A percentile compares a stretch with the other conserved stretches of the same genome.
Evolutionary conservation across 176 grass and related monocot genomes (phyloP).

Genomic region (Typha latifolia): DNA sequence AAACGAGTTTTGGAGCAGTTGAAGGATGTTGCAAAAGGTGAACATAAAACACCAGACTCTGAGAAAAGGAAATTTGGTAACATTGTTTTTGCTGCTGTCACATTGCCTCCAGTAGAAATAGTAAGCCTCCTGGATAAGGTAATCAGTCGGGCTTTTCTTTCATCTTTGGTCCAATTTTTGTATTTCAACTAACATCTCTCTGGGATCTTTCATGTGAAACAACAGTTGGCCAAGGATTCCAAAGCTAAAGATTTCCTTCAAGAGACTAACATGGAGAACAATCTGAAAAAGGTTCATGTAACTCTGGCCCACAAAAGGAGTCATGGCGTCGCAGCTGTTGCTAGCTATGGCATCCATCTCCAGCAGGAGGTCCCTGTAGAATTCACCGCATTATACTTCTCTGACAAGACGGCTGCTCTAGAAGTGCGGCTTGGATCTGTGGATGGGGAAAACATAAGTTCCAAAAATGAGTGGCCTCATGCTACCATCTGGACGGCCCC

Average conservation of each 20-base stretch:
- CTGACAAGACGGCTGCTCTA: conserved; percentile 59
- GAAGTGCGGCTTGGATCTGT: conserved; percentile 49
- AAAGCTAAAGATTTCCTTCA: conserved; percentile 36
- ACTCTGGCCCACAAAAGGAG: conserved; percentile 90
- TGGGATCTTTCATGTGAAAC: not conserved
- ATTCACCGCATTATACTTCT: conserved; percentile 50
- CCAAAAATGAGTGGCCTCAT: conserved; percentile 87
- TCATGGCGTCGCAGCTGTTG: conserved; percentile 72
- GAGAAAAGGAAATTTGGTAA: conserved; percentile 71
- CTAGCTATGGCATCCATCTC: conserved; percentile 59
- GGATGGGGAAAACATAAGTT: conserved; percentile 52
- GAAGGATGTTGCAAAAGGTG: conserved; percentile 65
- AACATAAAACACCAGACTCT: conserved; percentile 55
- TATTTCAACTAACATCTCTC: not conserved
- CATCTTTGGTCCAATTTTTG: not conserved
- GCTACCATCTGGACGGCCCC: conserved; percentile 71
- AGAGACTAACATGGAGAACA: conserved; percentile 39
- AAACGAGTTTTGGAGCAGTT: conserved; percentile 78
- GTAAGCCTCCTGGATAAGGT: conserved; percentile 52
- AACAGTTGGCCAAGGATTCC: conserved; percentile 50
- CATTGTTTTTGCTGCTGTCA: conserved; percentile 77
- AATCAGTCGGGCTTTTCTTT: conserved; percentile 10
- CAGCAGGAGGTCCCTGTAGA: conserved; percentile 58
- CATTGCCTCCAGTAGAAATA: conserved; percentile 47
- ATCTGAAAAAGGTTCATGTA: conserved; percentile 61